These are phyloP conservation scores for Ramaria sp. DNA, from an alignment of 768 basidiomycete species.

Conservation along the genomic window DNA sequence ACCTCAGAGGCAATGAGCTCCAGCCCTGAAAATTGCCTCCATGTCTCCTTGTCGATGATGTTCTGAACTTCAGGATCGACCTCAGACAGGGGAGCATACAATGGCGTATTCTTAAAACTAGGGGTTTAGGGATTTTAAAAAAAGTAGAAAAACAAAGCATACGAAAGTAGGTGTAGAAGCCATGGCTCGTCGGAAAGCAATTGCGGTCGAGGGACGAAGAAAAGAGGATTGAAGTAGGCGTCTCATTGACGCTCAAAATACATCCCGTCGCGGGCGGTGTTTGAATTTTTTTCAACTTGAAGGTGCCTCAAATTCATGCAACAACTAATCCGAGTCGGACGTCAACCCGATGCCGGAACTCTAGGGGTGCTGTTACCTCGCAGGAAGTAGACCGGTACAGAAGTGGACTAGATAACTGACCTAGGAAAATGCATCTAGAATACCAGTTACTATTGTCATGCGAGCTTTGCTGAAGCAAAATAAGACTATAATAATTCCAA, in stretches of 20 bases:
- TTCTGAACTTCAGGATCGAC: constrained; percentile 92
- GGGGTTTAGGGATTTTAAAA: background rate
- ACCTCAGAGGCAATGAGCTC: constrained; percentile 99
- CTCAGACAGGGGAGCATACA: constrained; percentile 83
- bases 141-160: constrained; percentile 18
- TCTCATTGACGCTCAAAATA: constrained; percentile 7
- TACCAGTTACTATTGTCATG: too few relatives aligned
- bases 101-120: constrained; percentile 65
- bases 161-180: constrained; percentile 51
- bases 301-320: too few relatives aligned
- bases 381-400: too few relatives aligned
- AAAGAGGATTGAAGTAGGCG: constrained; percentile 1
- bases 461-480: too few relatives aligned
- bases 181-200: constrained; percentile 17
- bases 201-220: background rate
- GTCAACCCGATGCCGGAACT: too few relatives aligned
- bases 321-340: too few relatives aligned
- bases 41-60: constrained; percentile 98
- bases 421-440: too few relatives aligned
- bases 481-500: too few relatives aligned
- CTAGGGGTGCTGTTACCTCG: too few relatives aligned
- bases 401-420: too few relatives aligned
- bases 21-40: constrained; percentile 94
- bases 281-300: background rate
- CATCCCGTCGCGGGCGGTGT: background rate